Evolutionary conservation across 2,329 filamentous ascomycete species (phyloP).

Genomic region (Colletotrichum eremochloae): DNA sequence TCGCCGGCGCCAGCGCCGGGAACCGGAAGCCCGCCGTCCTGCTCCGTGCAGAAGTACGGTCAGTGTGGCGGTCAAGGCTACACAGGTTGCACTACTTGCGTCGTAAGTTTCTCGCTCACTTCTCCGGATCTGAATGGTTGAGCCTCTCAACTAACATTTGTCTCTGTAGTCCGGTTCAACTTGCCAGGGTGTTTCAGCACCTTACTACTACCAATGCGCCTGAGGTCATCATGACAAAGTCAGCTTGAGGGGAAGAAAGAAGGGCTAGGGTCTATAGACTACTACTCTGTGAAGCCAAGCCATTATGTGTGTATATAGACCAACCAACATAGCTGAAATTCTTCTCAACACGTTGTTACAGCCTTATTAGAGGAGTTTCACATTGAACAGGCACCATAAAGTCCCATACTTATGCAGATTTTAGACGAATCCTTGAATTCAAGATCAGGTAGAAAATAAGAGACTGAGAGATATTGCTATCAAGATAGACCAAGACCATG

Average conservation of each 20-base stretch:
- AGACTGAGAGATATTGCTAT: too few species aligned
- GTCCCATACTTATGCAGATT: too few species aligned
- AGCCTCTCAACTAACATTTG: constrained; percentile 23
- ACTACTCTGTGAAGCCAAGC: too few species aligned
- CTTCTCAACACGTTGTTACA: too few species aligned
- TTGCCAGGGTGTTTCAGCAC: constrained; percentile 54
- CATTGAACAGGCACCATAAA: too few species aligned
- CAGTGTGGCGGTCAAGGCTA: constrained; percentile 59
- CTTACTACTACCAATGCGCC: constrained; percentile 56
- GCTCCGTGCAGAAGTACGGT: constrained; percentile 51
- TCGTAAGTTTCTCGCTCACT: constrained; percentile 46
- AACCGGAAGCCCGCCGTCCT: constrained; percentile 44
- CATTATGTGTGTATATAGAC: too few species aligned
- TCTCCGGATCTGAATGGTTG: not conserved
- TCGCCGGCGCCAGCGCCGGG: constrained; percentile 19
- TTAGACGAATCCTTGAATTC: too few species aligned
- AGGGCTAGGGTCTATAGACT: not conserved
- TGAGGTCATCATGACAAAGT: constrained; percentile 11
- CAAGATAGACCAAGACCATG: too few species aligned
- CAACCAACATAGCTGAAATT: too few species aligned
- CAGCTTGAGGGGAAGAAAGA: not conserved
- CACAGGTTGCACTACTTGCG: constrained; percentile 57
- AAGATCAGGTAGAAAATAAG: too few species aligned
- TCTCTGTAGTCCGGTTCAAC: constrained; percentile 48
- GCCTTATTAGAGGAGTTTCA: too few species aligned